Evolutionary conservation across 2,329 filamentous ascomycete genomes (phyloP).

Genomic region (Aspergillus niger): DNA sequence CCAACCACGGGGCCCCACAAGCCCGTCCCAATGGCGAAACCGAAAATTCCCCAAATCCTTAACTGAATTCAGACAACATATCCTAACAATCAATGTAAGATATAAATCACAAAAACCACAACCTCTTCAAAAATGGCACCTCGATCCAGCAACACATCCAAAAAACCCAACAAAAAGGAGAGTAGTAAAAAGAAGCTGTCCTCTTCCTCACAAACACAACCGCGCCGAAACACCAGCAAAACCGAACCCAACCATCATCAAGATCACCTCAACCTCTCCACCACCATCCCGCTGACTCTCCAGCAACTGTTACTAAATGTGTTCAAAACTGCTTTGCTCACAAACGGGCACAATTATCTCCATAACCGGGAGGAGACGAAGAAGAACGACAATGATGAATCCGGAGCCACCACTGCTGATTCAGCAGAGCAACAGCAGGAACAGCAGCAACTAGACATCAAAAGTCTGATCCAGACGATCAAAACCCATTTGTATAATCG

Average conservation of each 20-base stretch:
- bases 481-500: slow-evolving; percentile 84
- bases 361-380: not conserved
- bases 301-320: slow-evolving; percentile 74
- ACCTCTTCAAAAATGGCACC: too few relatives aligned
- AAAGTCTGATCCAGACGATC: slow-evolving; percentile 70
- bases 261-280: slow-evolving; percentile 25
- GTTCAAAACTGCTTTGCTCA: slow-evolving; percentile 67
- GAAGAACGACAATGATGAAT: not conserved
- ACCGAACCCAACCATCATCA: not conserved
- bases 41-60: slow-evolving; percentile 4
- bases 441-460: slow-evolving; percentile 36
- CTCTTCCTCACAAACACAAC: not conserved
- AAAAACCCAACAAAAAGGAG: too few relatives aligned
- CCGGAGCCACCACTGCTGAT: too few relatives aligned
- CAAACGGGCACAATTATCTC: slow-evolving; percentile 37
- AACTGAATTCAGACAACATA: not conserved
- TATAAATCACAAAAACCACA: too few relatives aligned
- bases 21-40: not conserved
- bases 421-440: too few relatives aligned
- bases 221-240: not conserved
- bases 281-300: slow-evolving; percentile 52
- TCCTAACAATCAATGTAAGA: too few relatives aligned
- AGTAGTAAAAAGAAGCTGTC: too few relatives aligned
- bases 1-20: not conserved
- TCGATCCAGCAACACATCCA: too few relatives aligned